Evolutionary conservation across 306 rosid genomes (phyloP).

Genomic region (Comarum palustre): DNA sequence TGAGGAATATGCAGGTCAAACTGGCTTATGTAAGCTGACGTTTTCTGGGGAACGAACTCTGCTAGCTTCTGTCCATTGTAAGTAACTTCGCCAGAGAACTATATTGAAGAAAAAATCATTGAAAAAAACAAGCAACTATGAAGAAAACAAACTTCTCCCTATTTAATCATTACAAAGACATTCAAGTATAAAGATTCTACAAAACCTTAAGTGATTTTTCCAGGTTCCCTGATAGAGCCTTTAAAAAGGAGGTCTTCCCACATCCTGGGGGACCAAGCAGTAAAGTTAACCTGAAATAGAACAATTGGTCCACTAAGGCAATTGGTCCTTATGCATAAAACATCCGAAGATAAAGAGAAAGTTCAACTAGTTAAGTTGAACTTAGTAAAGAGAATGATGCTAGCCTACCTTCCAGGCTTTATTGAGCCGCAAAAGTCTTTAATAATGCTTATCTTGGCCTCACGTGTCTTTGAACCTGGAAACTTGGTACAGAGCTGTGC

Average conservation of each 20-base stretch:
- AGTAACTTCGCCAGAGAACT: conserved; percentile 52
- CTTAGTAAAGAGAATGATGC: neutral
- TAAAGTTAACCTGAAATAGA: conserved; percentile 38
- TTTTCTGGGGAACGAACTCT: conserved; percentile 63
- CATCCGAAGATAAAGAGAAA: neutral
- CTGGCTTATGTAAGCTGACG: conserved; percentile 72
- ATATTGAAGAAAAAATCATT: neutral
- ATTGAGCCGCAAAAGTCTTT: conserved; percentile 35
- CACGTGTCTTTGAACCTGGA: conserved; percentile 16
- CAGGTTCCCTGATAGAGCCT: conserved; percentile 40
- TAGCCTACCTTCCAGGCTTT: conserved; percentile 48
- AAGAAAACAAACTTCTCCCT: neutral
- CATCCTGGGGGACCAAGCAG: conserved; percentile 54
- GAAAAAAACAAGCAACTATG: neutral
- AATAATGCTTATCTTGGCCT: conserved; percentile 38
- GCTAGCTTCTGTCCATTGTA: conserved; percentile 55
- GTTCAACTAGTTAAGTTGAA: neutral
- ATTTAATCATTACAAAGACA: neutral
- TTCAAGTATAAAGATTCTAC: neutral
- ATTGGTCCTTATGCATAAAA: neutral
- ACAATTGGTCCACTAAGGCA: neutral
- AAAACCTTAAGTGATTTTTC: conserved; percentile 40
- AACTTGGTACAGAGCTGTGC: conserved; percentile 24
- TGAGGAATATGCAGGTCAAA: conserved; percentile 59
- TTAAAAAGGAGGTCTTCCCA: conserved; percentile 45